A percentile compares a stretch with the other conserved stretches of the same genome.
phyloP scores from a whole-genome alignment of 495 filamentous ascomycete species.

The Friedmanniomyces simplex region DNA sequence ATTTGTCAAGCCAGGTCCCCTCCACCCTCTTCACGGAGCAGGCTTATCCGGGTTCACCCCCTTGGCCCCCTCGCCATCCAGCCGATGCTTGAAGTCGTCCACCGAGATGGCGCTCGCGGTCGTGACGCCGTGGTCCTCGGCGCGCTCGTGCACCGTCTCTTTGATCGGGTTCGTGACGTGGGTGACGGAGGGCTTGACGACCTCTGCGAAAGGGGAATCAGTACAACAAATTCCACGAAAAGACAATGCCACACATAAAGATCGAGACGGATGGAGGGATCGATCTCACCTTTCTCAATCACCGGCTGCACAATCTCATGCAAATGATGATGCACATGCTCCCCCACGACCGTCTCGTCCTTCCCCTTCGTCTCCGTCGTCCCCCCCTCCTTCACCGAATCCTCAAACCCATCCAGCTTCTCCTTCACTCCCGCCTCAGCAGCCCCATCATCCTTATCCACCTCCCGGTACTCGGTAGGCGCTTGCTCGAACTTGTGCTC shows the following conservation, averaged over 20 bases:
- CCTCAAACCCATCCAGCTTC: conserved; percentile 39
- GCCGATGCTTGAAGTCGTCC: conserved; percentile 42
- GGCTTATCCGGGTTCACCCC: not conserved
- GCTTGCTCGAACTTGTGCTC: conserved; percentile 31
- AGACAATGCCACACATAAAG: not conserved
- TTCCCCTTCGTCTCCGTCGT: conserved; percentile 38
- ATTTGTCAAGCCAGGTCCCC: too few species aligned
- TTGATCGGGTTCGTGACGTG: conserved; percentile 56
- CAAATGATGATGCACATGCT: conserved; percentile 52
- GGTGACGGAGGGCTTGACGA: conserved; percentile 51
- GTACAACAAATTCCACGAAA: too few species aligned
- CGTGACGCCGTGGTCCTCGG: conserved; percentile 48
- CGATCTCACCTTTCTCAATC: conserved; percentile 38
- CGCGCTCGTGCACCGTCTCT: conserved; percentile 49
- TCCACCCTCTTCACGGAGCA: not conserved
- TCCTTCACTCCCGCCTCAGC: conserved; percentile 35
- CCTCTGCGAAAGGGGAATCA: too few species aligned
- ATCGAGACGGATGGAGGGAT: not conserved
- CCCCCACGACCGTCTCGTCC: conserved; percentile 40
- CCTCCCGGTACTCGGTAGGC: conserved; percentile 40
- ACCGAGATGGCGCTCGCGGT: conserved; percentile 47
- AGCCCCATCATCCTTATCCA: conserved; percentile 38
- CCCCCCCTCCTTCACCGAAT: conserved; percentile 35
- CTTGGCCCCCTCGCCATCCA: not conserved
- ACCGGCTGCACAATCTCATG: conserved; percentile 55